Conservation (phyloP, 352 stramenopile species). For the Aphanomyces stellatus region DNA sequence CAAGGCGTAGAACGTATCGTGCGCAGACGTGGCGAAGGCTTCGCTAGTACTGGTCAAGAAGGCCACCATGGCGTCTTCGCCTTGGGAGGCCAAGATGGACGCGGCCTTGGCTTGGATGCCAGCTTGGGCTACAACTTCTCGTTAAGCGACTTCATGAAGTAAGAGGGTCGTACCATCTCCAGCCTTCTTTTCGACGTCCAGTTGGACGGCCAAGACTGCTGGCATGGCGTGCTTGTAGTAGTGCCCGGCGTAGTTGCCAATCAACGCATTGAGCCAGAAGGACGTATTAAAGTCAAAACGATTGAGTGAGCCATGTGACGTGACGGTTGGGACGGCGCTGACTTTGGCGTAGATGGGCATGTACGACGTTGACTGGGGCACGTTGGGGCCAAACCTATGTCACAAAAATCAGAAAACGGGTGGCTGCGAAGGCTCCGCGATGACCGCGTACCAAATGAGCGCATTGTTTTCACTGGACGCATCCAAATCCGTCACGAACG, state of each 20-base stretch:
- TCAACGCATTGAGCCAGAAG: constrained; percentile 13
- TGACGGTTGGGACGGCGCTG: background rate
- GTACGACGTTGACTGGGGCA: constrained; percentile 12
- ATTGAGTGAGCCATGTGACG: background rate
- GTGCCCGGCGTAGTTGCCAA: constrained; percentile 15
- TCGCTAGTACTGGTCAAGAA: constrained; percentile 1
- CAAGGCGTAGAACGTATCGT: constrained; percentile 2
- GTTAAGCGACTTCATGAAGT: background rate
- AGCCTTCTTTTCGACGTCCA: background rate
- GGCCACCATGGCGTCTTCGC: constrained; percentile 7
- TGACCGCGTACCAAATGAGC: constrained; percentile 1
- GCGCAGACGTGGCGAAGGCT: background rate
- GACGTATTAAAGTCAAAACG: background rate
- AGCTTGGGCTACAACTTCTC: constrained; percentile 4
- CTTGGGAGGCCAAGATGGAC: background rate
- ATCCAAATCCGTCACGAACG: constrained; percentile 6
- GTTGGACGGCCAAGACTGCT: background rate
- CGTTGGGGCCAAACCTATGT: constrained; percentile 17
- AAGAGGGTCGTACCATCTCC: background rate
- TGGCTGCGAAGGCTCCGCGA: background rate
- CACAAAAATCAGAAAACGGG: too few relatives aligned
- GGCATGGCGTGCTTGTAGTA: constrained; percentile 20
- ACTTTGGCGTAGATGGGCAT: constrained; percentile 17
- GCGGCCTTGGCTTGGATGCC: background rate
- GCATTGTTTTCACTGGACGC: background rate